A percentile compares a stretch with the other conserved stretches of the same genome.
Conservation (phyloP, 352 stramenopile genomes). For the Blastocystis sp. region DNA sequence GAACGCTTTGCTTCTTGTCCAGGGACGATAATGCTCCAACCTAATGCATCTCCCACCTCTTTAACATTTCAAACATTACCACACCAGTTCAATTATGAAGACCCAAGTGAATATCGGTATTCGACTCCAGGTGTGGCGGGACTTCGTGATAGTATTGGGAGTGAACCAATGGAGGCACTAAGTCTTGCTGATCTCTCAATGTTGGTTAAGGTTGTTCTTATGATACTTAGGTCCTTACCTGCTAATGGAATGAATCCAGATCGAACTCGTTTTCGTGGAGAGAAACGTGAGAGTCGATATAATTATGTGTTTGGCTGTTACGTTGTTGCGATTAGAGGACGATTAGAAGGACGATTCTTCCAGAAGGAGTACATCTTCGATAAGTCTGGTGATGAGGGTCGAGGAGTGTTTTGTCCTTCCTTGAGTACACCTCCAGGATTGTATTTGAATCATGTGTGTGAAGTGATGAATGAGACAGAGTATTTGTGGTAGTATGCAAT, state of each 20-base stretch:
- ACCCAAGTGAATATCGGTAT: background rate
- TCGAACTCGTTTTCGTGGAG: background rate
- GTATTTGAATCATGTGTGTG: conserved; percentile 17
- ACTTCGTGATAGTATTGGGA: background rate
- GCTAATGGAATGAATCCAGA: background rate
- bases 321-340: background rate
- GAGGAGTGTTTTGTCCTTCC: background rate
- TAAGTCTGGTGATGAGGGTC: background rate
- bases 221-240: conserved; percentile 9
- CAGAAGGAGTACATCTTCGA: conserved; percentile 54
- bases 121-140: background rate
- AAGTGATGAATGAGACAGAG: conserved; percentile 56
- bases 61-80: background rate
- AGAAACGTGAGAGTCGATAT: background rate
- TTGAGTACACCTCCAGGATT: background rate
- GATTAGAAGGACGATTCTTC: conserved; percentile 52
- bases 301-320: conserved; percentile 3
- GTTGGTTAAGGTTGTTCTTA: background rate
- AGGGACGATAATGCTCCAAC: background rate
- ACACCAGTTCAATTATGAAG: background rate
- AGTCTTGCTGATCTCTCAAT: conserved; percentile 1
- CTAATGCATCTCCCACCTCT: background rate
- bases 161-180: background rate
- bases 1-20: conserved; percentile 14
- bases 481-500: background rate